Evolutionary conservation across 2,329 filamentous ascomycete genomes (phyloP).

Genomic region (Exutisphaerella laricina): DNA sequence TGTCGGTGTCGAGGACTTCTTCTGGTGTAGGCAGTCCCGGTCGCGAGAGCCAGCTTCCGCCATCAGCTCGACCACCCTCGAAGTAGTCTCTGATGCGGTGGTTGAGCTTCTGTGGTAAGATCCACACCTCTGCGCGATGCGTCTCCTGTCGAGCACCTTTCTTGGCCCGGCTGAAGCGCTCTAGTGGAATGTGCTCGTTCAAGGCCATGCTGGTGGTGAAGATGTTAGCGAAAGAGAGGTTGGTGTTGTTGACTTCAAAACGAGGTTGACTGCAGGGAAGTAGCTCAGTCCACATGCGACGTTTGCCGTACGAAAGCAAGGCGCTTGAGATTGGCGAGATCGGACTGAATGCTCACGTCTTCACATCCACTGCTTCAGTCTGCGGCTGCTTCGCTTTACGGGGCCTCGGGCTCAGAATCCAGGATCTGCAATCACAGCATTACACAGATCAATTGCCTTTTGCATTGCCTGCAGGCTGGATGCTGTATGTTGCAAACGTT

Average conservation of each 20-base stretch:
- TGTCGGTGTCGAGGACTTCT: constrained; percentile 45
- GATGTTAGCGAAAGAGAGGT: neutral
- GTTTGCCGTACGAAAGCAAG: too few relatives aligned
- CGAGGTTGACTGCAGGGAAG: neutral
- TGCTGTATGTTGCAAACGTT: too few relatives aligned
- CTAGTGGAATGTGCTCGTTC: constrained; percentile 28
- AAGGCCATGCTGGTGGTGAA: too few relatives aligned
- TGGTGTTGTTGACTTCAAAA: neutral
- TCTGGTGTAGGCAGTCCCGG: constrained; percentile 52
- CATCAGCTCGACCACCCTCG: constrained; percentile 11
- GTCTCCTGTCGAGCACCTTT: constrained; percentile 4
- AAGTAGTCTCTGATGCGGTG: constrained; percentile 26
- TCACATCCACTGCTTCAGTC: too few relatives aligned
- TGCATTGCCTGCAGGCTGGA: too few relatives aligned
- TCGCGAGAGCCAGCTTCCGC: constrained; percentile 28
- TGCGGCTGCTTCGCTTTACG: too few relatives aligned
- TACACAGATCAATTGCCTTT: too few relatives aligned
- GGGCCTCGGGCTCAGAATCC: too few relatives aligned
- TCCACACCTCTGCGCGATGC: constrained; percentile 16
- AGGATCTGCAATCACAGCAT: too few relatives aligned
- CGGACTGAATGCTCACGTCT: too few relatives aligned
- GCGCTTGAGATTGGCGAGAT: too few relatives aligned
- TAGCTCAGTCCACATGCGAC: too few relatives aligned
- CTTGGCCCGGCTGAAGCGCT: constrained; percentile 26
- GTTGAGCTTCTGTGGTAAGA: constrained; percentile 27